Evolutionary conservation across 192 early-diverging fungal genomes (phyloP), one percentile per base, ranked within the genome.

Genomic region (Funneliformis mosseae): DNA sequence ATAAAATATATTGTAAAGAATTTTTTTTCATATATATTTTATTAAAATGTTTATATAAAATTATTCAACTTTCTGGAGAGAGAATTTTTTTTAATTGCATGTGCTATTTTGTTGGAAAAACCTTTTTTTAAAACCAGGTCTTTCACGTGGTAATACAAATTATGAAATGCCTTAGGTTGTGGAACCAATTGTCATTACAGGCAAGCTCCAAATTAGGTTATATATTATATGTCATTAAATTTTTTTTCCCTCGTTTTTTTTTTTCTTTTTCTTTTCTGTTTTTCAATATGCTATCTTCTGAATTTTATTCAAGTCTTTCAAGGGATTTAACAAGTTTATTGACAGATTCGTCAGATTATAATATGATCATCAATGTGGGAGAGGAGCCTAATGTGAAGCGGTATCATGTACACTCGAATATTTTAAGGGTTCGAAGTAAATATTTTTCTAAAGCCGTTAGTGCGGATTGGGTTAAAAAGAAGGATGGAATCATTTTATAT

Each of bases 391-490:
- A 75, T 39, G 25, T 33, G 1, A 60, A 60, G 33, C 23, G 18
- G 5, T 60, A 38, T 33, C 18, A 38, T n/a, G 74, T 60, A 21
- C 74, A 75, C 60, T 75, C 74, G 14, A 39, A 60, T 55, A 50
- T 75, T 28, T 27, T 75, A 39, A 18, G 74, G 8, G 74, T 60
- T 23, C 28, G 74, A 60, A 55, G 39, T 12, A 39, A 50, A 27
- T 75, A 75, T 60, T 75, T 75, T 75, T 55, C 28, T 27, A 75
- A 45, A 55, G 45, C 48, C 16, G 23, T 75, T 38, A 55, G 46
- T 55, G 50, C 25, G 23, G 41, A 62, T 46, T 77, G 75, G 75
- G n/a, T 39, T 27, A 41, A 28, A 63, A 38, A 38, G 41, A 60
- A 77, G 43, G 42, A 77, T 23, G 75, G 46, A 39, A 77, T 41